phyloP scores from a whole-genome alignment of 1,284 basidiomycete genomes.

The Trichosporon sp. region DNA sequence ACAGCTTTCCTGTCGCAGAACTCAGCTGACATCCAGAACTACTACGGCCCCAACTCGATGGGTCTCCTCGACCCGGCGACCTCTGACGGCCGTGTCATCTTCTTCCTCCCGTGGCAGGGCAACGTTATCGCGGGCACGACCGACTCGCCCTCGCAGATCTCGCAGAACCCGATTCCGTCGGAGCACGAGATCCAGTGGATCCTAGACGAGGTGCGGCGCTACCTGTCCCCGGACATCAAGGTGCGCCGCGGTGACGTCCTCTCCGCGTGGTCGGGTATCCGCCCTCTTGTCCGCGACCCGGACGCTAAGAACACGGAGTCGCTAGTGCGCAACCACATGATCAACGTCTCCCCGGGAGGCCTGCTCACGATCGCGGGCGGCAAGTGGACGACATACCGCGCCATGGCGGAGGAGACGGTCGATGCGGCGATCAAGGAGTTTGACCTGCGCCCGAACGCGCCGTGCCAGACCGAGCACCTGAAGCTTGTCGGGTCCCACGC shows the following conservation, averaged over 20 bases:
- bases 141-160: conserved; percentile 73
- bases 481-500: conserved; percentile 88
- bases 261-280: conserved; percentile 86
- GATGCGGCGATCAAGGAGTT: conserved; percentile 81
- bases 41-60: conserved; percentile 93
- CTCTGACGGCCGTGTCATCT: conserved; percentile 94
- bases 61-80: conserved; percentile 93
- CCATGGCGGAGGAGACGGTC: conserved; percentile 94
- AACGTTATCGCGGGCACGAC: conserved; percentile 97
- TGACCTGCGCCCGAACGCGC: conserved; percentile 55
- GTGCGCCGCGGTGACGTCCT: conserved; percentile 95
- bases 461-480: conserved; percentile 74
- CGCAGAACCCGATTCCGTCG: conserved; percentile 71
- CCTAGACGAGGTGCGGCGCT: conserved; percentile 75
- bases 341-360: conserved; percentile 73
- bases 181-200: conserved; percentile 98
- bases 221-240: conserved; percentile 86
- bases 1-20: not conserved
- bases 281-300: conserved; percentile 85
- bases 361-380: conserved; percentile 93
- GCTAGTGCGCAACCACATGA: conserved; percentile 90
- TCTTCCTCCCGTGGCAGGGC: conserved; percentile 98
- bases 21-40: conserved; percentile 53
- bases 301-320: conserved; percentile 74
- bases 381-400: conserved; percentile 97